Evolutionary conservation across 2,329 filamentous ascomycete species (phyloP), one percentile per base, ranked within the genome.

Genomic region (Xylariaceae sp.): DNA sequence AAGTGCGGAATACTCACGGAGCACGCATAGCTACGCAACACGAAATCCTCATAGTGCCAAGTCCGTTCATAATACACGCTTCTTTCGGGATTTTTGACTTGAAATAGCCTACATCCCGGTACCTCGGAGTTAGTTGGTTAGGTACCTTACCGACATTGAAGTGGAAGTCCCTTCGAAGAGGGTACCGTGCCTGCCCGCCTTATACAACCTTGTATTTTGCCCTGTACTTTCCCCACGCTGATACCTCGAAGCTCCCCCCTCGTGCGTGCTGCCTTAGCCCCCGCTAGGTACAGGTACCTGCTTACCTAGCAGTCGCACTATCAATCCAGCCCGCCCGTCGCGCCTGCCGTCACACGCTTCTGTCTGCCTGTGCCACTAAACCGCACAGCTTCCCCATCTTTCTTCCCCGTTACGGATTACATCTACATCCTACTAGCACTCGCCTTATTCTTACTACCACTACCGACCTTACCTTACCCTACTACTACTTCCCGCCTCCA

Each of bases 401-500:
- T n/a, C 42, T 15, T n/a, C 42, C 42, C 42, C 42, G 5, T 23
- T 51, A 17, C 49, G 17, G 10, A 50, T 50, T 50, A 50, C 18
- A 17, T 50, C 37, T 42, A 42, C 37, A 42, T 34, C 48, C 30
- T 30, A 17, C 10, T n/a, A 47, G 11, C n/a, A 47, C 15, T 30
- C 15, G 9, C 23, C 23, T 30, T 30, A 30, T 30, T 30, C 11
- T 9, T 15, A 18, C 47, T 49, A 49, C 47, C 15, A 23, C 47
- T 49, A 53, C 30, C 51, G 42, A 53, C 51, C 18, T 10, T 47
- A 47, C 11, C 7, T 47, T 15, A 11, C 15, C 11, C 44, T 47
- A 23, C 53, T 39, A 55, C 44, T 56, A 8, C 53, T 45, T 58
- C 53, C 48, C 52, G 30, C 57, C 55, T 61, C 58, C 51, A 55